phyloP scores from a whole-genome alignment of 75 land plant species.

The Pinus taeda region DNA sequence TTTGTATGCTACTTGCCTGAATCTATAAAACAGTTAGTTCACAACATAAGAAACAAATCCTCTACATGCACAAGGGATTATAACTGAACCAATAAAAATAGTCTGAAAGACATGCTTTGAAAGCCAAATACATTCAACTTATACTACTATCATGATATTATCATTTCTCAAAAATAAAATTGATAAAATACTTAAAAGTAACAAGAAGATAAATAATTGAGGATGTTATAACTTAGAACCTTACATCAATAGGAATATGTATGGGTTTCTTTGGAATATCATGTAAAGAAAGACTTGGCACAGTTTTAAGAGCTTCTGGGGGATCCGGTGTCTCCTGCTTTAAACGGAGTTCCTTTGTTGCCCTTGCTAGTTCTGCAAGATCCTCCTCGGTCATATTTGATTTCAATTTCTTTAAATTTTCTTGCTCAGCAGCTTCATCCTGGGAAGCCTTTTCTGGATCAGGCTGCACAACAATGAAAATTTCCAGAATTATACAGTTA shows the following conservation, averaged over 20 bases:
- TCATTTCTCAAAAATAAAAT: not conserved
- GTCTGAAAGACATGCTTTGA: not conserved
- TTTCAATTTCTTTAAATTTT: constrained; percentile 72
- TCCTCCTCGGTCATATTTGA: constrained; percentile 90
- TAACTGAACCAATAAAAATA: not conserved
- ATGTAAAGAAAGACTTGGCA: constrained; percentile 80
- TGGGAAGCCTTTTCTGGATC: constrained; percentile 86
- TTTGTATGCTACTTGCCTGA: too few species aligned
- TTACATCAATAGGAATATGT: constrained; percentile 74
- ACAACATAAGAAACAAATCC: not conserved
- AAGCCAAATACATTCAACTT: not conserved
- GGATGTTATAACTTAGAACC: not conserved
- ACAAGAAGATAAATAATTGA: not conserved
- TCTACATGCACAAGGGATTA: not conserved
- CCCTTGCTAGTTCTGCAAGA: constrained; percentile 86
- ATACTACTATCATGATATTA: not conserved
- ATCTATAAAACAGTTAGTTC: not conserved
- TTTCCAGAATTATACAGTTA: not conserved
- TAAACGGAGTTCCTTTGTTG: constrained; percentile 83
- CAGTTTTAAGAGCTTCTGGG: constrained; percentile 89
- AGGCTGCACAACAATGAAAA: constrained; percentile 52
- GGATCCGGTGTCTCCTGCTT: constrained; percentile 99
- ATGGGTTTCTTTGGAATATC: constrained; percentile 94
- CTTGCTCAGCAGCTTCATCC: constrained; percentile 78
- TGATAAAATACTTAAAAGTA: not conserved